Percentiles rank a stretch among this genome's conserved stretches.
Evolutionary conservation across 2,329 filamentous ascomycete species (phyloP).

Genomic region (Aureobasidium sp.): DNA sequence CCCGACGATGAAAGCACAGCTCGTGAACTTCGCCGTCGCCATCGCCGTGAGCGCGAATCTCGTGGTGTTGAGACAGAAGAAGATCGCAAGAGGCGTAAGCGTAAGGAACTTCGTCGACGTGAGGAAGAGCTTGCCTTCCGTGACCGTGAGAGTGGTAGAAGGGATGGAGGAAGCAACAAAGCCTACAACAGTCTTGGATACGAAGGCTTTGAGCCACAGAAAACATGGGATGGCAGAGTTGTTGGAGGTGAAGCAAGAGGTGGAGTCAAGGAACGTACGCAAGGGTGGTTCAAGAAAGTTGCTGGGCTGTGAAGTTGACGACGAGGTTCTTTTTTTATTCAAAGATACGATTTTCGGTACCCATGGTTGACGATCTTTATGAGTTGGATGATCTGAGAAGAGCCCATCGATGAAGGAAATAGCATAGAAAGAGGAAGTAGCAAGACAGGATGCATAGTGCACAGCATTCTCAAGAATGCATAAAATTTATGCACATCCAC

Average conservation of each 20-base stretch:
- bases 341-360: no score
- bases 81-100: slow-evolving; percentile 17
- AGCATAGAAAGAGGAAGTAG: neutral
- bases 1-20: slow-evolving; percentile 19
- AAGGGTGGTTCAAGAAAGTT: slow-evolving; percentile 41
- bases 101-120: slow-evolving; percentile 14
- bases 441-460: neutral
- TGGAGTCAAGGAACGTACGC: slow-evolving; percentile 18
- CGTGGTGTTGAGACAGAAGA: slow-evolving; percentile 17
- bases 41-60: slow-evolving; percentile 16
- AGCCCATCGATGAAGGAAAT: neutral
- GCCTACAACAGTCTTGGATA: slow-evolving; percentile 23
- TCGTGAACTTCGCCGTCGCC: slow-evolving; percentile 21
- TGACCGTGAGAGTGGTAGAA: slow-evolving; percentile 26
- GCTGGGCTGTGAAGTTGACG: slow-evolving; percentile 18
- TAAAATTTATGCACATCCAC: slow-evolving; percentile 14
- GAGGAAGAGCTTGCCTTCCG: slow-evolving; percentile 17
- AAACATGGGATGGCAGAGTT: slow-evolving; percentile 34
- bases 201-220: slow-evolving; percentile 24
- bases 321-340: no score
- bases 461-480: neutral
- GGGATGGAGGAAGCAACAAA: neutral
- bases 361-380: neutral
- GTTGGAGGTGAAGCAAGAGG: slow-evolving; percentile 21
- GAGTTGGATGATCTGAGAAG: neutral